These are phyloP conservation scores for Salix koriyanagi DNA, from an alignment of 345 rosid genomes.

Conservation along the genomic window DNA sequence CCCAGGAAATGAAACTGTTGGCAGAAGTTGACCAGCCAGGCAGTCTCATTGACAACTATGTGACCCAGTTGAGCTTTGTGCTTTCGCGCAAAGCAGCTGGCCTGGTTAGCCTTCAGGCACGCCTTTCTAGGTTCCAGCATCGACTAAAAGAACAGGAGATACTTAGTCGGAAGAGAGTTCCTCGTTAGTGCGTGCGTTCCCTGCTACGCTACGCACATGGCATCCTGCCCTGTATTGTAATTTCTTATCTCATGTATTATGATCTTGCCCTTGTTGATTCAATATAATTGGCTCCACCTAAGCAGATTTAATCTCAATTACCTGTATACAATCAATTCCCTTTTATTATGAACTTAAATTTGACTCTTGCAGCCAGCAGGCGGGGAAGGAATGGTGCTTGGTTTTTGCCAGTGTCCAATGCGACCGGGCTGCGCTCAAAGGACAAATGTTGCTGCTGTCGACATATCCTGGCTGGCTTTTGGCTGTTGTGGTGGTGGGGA, in stretches of 20 bases:
- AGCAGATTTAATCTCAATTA: neutral
- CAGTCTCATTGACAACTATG: slow-evolving; percentile 87
- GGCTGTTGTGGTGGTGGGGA: neutral
- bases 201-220: neutral
- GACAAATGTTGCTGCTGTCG: slow-evolving; percentile 1
- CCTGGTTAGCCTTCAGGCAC: slow-evolving; percentile 66
- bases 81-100: slow-evolving; percentile 97
- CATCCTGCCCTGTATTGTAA: slow-evolving; percentile 20
- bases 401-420: slow-evolving; percentile 1
- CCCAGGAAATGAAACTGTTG: slow-evolving; percentile 91
- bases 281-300: neutral
- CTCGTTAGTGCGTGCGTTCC: slow-evolving; percentile 34
- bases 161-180: slow-evolving; percentile 81
- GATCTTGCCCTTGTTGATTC: neutral
- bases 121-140: slow-evolving; percentile 95
- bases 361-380: slow-evolving; percentile 12
- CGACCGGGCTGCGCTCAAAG: neutral
- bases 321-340: slow-evolving; percentile 8
- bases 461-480: neutral
- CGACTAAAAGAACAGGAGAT: slow-evolving; percentile 91
- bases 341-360: neutral
- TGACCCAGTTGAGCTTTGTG: slow-evolving; percentile 81
- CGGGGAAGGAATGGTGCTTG: neutral
- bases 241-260: slow-evolving; percentile 3
- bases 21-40: slow-evolving; percentile 96